phyloP scores from a whole-genome alignment of 2,329 filamentous ascomycete genomes.

The Penicillium palitans region DNA sequence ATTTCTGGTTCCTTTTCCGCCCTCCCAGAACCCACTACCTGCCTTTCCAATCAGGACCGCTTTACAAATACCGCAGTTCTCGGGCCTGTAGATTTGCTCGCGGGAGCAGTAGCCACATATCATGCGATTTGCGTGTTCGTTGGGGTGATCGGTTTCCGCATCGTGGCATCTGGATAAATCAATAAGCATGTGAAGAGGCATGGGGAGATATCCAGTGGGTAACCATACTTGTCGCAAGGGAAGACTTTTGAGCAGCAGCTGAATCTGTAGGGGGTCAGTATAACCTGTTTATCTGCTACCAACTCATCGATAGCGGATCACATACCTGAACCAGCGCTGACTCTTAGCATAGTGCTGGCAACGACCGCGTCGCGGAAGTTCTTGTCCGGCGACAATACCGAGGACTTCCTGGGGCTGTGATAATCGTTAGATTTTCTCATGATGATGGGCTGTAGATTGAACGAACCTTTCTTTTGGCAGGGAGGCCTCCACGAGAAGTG shows the following conservation, averaged over 20 bases:
- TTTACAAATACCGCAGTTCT: conserved; percentile 74
- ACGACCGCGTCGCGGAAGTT: conserved; percentile 54
- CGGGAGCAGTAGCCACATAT: conserved; percentile 77
- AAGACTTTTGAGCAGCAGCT: conserved; percentile 59
- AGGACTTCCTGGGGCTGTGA: conserved; percentile 51
- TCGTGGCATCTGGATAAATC: conserved; percentile 66
- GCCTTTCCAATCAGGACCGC: conserved; percentile 68
- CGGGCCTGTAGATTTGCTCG: conserved; percentile 76
- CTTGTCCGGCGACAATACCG: conserved; percentile 56
- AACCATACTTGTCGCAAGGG: conserved; percentile 55
- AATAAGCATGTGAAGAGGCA: not conserved
- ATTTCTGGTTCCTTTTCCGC: conserved; percentile 78
- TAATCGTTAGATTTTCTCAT: not conserved
- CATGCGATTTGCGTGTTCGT: conserved; percentile 83
- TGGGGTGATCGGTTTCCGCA: conserved; percentile 65
- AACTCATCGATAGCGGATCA: not conserved
- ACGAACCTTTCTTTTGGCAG: conserved; percentile 41
- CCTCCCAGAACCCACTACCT: conserved; percentile 77
- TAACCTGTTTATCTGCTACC: not conserved
- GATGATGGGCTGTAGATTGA: not conserved
- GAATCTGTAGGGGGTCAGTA: conserved; percentile 44
- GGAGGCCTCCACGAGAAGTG: conserved; percentile 32
- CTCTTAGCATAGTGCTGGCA: conserved; percentile 57
- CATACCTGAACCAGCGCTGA: conserved; percentile 57
- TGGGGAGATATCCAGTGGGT: not conserved